Base-by-base conservation (phyloP, 2,329 filamentous ascomycete species). In the Phyllosticta citriasiana region DNA sequence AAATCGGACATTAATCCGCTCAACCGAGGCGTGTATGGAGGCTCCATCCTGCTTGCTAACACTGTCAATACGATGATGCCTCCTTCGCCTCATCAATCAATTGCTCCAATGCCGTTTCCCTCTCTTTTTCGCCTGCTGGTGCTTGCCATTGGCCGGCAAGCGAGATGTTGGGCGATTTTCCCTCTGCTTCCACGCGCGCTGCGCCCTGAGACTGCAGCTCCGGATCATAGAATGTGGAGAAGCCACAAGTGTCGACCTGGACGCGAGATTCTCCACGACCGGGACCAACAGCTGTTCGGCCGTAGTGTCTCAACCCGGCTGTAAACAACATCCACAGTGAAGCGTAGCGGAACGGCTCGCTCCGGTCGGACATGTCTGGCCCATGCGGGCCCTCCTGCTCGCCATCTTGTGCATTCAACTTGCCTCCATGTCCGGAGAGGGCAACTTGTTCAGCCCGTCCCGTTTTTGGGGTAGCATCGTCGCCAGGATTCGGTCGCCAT, bases 201-300 rank as follows among this genome's bases (percentile, higher is more conserved):
- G 65, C 57, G 7, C 66, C 67, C 57, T 76, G 70, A 33, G 71
- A 67, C 3, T 57, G 58, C 35, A 77, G 73, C 10, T 63, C 65
- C 1, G 71, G 71, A 53, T 77, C 73, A 63, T 80, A 80, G 67
- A 78, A 81, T 61, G 72, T 79, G 57, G 79, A 65, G 51, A 80
- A 69, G 0, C 76, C 76, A 64, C 78, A 80, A 24, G 67, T 68
- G n/a, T 74, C 67, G 2, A 76, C 65, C 59, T 69, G 73, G 0
- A 77, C 73, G 19, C 78, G 68, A 16, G 70, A 67, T 66, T 81
- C 79, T 12, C 78, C 78, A 3, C 66, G 65, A 1, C 77, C 76
- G 2, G 72, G 68, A 1, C 75, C 73, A 9, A 67, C 65, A 4
- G 73, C 70, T 24, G 40, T 35, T 4, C n/a, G 51, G 22, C 59